These are phyloP conservation scores for Saksenaea oblongispora DNA, from an alignment of 371 early-diverging fungal species.

Conservation along the genomic window DNA sequence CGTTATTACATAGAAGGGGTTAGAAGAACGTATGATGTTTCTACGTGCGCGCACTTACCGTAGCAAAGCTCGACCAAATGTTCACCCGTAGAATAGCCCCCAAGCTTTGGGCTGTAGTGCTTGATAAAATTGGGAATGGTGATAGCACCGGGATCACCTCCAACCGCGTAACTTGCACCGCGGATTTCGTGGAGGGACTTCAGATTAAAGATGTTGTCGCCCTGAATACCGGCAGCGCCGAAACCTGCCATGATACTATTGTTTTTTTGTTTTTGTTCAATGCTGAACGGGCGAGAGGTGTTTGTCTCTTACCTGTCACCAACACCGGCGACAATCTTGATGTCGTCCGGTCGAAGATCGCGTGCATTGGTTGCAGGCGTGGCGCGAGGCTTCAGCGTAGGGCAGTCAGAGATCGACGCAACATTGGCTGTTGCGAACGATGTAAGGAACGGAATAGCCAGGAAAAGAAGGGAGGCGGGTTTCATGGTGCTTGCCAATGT, in stretches of 20 bases:
- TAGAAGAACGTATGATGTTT: background rate
- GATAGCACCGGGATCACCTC: slow-evolving; percentile 21
- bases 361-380: slow-evolving; percentile 10
- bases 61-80: slow-evolving; percentile 23
- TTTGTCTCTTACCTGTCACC: slow-evolving; percentile 14
- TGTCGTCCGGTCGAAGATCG: slow-evolving; percentile 19
- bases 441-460: background rate
- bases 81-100: slow-evolving; percentile 21
- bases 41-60: slow-evolving; percentile 5
- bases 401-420: slow-evolving; percentile 5
- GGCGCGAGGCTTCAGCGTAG: slow-evolving; percentile 9
- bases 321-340: slow-evolving; percentile 16
- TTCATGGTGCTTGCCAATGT: background rate
- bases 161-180: slow-evolving; percentile 28
- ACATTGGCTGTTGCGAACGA: background rate
- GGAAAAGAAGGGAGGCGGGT: background rate
- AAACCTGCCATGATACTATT: slow-evolving; percentile 17
- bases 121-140: slow-evolving; percentile 25
- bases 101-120: slow-evolving; percentile 16
- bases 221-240: slow-evolving; percentile 13
- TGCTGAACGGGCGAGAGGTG: background rate
- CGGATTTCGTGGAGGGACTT: slow-evolving; percentile 16
- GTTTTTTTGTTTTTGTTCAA: background rate
- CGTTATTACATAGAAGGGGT: background rate
- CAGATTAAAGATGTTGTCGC: slow-evolving; percentile 8